Base-by-base conservation (phyloP, 805 yeast species). In the Sugiyamaella boreocaroliniensis region DNA sequence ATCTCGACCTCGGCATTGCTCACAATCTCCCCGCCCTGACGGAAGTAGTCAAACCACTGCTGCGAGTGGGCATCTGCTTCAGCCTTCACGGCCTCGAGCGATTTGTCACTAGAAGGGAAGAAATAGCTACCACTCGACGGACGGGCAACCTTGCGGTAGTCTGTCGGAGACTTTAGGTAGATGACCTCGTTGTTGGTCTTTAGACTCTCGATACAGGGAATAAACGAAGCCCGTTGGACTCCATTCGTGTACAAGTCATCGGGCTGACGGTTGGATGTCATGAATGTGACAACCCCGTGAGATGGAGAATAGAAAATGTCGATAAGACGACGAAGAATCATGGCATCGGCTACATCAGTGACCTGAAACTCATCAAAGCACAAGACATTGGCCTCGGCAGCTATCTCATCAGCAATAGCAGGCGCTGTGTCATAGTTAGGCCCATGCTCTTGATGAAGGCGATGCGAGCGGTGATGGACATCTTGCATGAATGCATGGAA, bases 321-420 rank as follows among this genome's bases (percentile, higher is more conserved):
- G 42, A 88, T 64, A 41, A 90, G 71, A 48, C 97, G 75, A 57
- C 99, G 79, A 43, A 93, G 74, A 34, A 93, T 75, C 98, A 93
- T 93, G 1, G 99, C 99, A 69, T 93, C 99, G 0, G 98, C 99
- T 29, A 93, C 97, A 68, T 93, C 99, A 0, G 96, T 89, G 43
- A 93, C 99, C 70, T 93, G 98, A 65, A 93, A 92, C 71, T 93
- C 99, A 70, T 93, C 99, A 66, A 93, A 88, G 68, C 99, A 93
- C 55, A 93, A 68, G 0, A 93, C 81, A 1, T 92, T 84, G 3
- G 93, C 77, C 48, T 77, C 74, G 57, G 78, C 77, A 1, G 97
- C 86, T 52, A 93, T 80, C 62, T 88, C 95, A 55, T 83, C 82
- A 0, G 97, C 97, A 37, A 89, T 71, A 34, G 81, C 68, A 1